These are phyloP conservation scores for Pogostemon cablin DNA, from an alignment of 257 asterid species.

Conservation along the genomic window DNA sequence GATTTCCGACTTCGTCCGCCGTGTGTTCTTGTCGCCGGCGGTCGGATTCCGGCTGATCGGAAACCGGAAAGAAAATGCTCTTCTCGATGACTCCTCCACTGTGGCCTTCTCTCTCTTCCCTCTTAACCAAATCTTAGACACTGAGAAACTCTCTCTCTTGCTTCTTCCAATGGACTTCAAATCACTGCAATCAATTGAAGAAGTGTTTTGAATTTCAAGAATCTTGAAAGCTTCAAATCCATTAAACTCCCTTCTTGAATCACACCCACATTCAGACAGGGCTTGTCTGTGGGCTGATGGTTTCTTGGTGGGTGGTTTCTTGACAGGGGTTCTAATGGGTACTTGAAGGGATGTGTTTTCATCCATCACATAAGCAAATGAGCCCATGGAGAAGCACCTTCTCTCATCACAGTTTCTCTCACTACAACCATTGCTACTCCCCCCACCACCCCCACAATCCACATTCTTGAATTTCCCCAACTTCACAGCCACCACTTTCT, in stretches of 20 bases:
- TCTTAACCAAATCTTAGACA: constrained; percentile 74
- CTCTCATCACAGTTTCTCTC: constrained; percentile 54
- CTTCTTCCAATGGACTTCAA: constrained; percentile 45
- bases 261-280: constrained; percentile 82
- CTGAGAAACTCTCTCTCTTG: constrained; percentile 71
- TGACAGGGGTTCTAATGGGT: constrained; percentile 68
- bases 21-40: too few relatives aligned
- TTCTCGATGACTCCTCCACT: constrained; percentile 41
- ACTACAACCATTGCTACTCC: constrained; percentile 25
- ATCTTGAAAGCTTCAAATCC: constrained; percentile 55
- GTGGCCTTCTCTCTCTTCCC: constrained; percentile 49
- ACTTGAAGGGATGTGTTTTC: constrained; percentile 70
- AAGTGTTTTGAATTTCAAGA: constrained; percentile 17
- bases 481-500: constrained; percentile 54
- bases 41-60: constrained; percentile 32
- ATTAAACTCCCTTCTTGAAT: constrained; percentile 70
- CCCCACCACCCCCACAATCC: constrained; percentile 42
- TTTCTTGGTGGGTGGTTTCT: constrained; percentile 62
- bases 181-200: neutral
- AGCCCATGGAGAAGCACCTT: constrained; percentile 94
- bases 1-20: constrained; percentile 54
- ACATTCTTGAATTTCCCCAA: constrained; percentile 82
- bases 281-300: constrained; percentile 65
- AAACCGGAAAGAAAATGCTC: constrained; percentile 76
- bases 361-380: constrained; percentile 91